These are phyloP conservation scores for Leonotis leonurus DNA, from an alignment of 257 asterid genomes.

Conservation along the genomic window DNA sequence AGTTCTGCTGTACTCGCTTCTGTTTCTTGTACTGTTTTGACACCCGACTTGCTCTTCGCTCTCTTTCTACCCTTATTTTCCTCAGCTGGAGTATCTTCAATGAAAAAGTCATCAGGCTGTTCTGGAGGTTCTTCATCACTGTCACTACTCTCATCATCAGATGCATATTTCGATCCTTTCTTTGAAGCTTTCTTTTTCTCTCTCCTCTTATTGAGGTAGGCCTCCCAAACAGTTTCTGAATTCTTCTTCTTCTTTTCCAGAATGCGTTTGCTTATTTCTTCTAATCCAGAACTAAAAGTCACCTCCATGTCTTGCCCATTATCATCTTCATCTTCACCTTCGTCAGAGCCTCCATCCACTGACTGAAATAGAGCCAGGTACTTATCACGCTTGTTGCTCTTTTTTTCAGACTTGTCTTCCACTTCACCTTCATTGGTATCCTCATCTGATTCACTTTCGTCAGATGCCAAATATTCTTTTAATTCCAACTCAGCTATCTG, in stretches of 20 bases:
- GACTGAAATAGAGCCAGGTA: constrained; percentile 65
- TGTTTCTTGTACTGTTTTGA: constrained; percentile 39
- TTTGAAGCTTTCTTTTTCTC: constrained; percentile 70
- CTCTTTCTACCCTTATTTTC: constrained; percentile 23
- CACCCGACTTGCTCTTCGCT: constrained; percentile 24
- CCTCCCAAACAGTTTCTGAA: constrained; percentile 89
- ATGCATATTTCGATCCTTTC: constrained; percentile 50
- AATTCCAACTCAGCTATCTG: constrained; percentile 78
- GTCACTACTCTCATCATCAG: constrained; percentile 60
- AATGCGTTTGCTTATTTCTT: constrained; percentile 76
- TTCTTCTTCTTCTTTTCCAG: constrained; percentile 73
- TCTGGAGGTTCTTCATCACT: constrained; percentile 34
- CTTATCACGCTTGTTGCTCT: constrained; percentile 39
- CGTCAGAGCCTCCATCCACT: constrained; percentile 57
- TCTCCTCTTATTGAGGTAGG: constrained; percentile 50
- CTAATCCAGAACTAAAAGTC: constrained; percentile 75
- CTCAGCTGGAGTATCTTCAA: constrained; percentile 43
- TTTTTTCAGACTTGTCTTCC: constrained; percentile 36
- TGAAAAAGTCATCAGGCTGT: constrained; percentile 69
- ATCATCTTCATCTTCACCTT: constrained; percentile 41
- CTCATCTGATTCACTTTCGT: constrained; percentile 68
- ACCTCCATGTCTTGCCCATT: constrained; percentile 80
- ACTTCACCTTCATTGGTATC: constrained; percentile 33
- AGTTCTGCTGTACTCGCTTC: constrained; percentile 87
- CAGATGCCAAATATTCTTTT: constrained; percentile 74